phyloP scores from a whole-genome alignment of 257 asterid species.

The Sherardia arvensis region DNA sequence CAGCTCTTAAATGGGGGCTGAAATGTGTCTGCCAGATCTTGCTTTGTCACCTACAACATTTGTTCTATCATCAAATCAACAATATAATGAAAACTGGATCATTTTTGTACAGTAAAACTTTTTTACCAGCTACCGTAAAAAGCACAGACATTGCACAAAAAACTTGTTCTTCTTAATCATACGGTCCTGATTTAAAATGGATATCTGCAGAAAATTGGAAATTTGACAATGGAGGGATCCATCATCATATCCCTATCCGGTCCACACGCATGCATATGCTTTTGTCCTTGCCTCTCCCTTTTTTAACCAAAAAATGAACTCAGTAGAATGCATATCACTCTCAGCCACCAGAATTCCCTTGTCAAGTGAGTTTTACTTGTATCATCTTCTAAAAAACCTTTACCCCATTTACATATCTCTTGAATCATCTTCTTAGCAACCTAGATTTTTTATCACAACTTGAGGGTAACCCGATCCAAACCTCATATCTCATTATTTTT shows the following conservation, averaged over 20 bases:
- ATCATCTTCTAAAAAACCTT: not conserved
- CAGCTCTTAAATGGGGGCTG: slow-evolving; percentile 84
- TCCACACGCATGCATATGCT: not conserved
- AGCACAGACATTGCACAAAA: not conserved
- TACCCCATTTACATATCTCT: not conserved
- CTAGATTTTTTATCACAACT: too few relatives aligned
- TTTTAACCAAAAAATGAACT: not conserved
- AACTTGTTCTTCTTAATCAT: too few relatives aligned
- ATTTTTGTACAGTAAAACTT: not conserved
- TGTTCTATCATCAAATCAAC: not conserved
- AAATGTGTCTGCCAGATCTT: slow-evolving; percentile 85
- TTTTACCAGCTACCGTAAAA: not conserved
- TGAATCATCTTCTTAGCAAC: not conserved
- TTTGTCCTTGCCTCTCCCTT: not conserved
- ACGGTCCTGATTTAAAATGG: not conserved
- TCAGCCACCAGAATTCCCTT: not conserved
- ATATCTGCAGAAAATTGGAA: not conserved
- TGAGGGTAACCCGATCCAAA: too few relatives aligned
- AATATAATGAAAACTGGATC: too few relatives aligned
- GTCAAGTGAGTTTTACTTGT: not conserved
- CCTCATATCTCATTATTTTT: too few relatives aligned
- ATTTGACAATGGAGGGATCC: not conserved
- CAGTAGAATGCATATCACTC: not conserved
- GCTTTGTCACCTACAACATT: slow-evolving; percentile 45
- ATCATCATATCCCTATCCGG: not conserved